Evolutionary conservation across 306 rosid genomes (phyloP), one percentile per base, ranked within the genome.

Genomic region (Comarum palustre): DNA sequence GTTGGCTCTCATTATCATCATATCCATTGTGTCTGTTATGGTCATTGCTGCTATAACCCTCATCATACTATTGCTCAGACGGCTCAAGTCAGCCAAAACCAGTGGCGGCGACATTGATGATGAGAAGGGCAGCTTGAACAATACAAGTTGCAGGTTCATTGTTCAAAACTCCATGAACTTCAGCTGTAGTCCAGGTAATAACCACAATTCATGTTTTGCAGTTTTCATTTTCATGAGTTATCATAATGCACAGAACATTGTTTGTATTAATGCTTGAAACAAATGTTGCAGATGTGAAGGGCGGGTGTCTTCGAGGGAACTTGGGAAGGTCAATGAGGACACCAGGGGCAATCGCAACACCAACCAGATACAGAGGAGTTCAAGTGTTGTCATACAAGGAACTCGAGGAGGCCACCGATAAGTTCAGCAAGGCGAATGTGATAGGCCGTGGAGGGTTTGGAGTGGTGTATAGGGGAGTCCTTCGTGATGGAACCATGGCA

Each of bases 361-460:
- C 81, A 67, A 67, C 77, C 32, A 90, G 82, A 81, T 77, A 75
- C 32, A 70, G 73, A 73, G 97, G 92, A 66, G 97, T 88, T 1
- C 99, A 95, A 82, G 96, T 95, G 25, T 92, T 90, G 79, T 87
- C 97, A 2, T 92, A 90, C 68, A 95, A 71, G 82, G 97, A 95
- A 63, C 82, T 95, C 48, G 90, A 92, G 81, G 80, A 72, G 75
- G 97, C 97, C 22, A 92, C 99, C 0, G 80, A 79, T 1, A 74
- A 81, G 57, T 95, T 92, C 69, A 80, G 74, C 60, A 93, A 88
- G 80, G 84, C 79, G 41, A 90, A 95, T 81, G 78, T 86, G 69
- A 82, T 95, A 41, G 85, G 92, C 0, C 85, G 84, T 77, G 96
- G 90, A 69, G 87, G 84, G 39, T 78, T 75, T 77, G 95, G 92